Evolutionary conservation across 1,284 basidiomycete genomes (phyloP).

Genomic region (Neotropicomus parvogracilis): DNA sequence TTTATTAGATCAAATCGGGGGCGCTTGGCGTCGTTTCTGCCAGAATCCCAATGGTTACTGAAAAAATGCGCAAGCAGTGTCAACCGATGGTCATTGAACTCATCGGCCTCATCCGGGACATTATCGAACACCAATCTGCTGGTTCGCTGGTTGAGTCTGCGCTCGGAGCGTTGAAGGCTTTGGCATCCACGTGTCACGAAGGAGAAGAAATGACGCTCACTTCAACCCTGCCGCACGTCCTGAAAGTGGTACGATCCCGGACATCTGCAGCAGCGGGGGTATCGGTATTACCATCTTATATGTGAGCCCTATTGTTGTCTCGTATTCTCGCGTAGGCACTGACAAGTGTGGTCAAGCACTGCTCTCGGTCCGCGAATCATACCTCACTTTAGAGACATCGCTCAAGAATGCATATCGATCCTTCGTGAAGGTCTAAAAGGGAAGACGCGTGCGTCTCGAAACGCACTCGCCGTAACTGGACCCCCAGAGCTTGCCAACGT

Average conservation of each 20-base stretch:
- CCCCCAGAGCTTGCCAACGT: conserved; percentile 22
- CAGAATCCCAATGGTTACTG: conserved; percentile 61
- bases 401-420: conserved; percentile 53
- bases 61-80: conserved; percentile 52
- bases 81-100: conserved; percentile 51
- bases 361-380: conserved; percentile 85
- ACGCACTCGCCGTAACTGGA: neutral
- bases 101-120: conserved; percentile 44
- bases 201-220: conserved; percentile 68
- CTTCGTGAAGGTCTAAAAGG: conserved; percentile 43
- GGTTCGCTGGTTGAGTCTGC: conserved; percentile 41
- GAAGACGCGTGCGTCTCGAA: conserved; percentile 25
- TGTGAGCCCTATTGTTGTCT: conserved; percentile 40
- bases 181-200: conserved; percentile 53
- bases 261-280: conserved; percentile 43
- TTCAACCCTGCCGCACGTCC: conserved; percentile 53
- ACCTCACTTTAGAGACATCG: conserved; percentile 74
- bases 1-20: conserved; percentile 55
- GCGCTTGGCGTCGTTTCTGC: conserved; percentile 65
- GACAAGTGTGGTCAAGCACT: conserved; percentile 41
- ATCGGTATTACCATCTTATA: conserved; percentile 54
- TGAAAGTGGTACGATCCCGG: conserved; percentile 45
- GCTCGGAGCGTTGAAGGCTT: conserved; percentile 56
- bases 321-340: conserved; percentile 7
- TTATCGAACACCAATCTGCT: conserved; percentile 45